Evolutionary conservation across 345 rosid species (phyloP).

Genomic region (Litchi chinensis): DNA sequence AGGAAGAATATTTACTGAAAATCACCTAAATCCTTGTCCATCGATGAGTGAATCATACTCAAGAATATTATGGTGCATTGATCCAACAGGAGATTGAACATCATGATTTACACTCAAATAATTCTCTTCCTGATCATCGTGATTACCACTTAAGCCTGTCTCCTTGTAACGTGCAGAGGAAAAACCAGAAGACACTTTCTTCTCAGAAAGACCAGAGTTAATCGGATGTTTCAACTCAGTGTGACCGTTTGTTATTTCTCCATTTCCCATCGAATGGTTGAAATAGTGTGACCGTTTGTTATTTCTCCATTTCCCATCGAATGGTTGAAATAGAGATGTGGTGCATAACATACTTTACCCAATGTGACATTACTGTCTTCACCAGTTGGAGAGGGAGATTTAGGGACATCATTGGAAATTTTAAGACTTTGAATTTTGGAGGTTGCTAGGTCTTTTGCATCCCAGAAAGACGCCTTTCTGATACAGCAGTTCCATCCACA

Average conservation of each 20-base stretch:
- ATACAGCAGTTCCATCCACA: constrained; percentile 36
- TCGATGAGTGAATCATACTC: too few species aligned
- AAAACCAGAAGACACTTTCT: constrained; percentile 21
- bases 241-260: constrained; percentile 45
- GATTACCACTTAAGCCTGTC: constrained; percentile 8
- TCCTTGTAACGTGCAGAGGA: constrained; percentile 23
- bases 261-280: constrained; percentile 37
- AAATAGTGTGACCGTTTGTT: constrained; percentile 42
- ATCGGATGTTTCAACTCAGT: constrained; percentile 35
- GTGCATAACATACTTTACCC: constrained; percentile 40
- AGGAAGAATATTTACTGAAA: too few species aligned
- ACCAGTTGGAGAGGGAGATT: constrained; percentile 31
- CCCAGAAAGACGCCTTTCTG: constrained; percentile 52
- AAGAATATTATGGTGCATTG: constrained; percentile 33
- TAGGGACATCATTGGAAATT: constrained; percentile 34
- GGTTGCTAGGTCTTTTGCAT: constrained; percentile 59
- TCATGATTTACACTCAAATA: constrained; percentile 32
- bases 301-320: constrained; percentile 45
- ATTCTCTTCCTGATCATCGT: constrained; percentile 34
- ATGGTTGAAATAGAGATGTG: constrained; percentile 40
- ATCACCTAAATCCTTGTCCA: too few species aligned
- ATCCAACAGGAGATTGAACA: constrained; percentile 39
- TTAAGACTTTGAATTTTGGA: constrained; percentile 41
- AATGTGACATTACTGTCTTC: constrained; percentile 29
- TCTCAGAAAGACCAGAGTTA: constrained; percentile 29